Evolutionary conservation across 2,329 filamentous ascomycete species (phyloP).

Genomic region (Scytalidium sp.): DNA sequence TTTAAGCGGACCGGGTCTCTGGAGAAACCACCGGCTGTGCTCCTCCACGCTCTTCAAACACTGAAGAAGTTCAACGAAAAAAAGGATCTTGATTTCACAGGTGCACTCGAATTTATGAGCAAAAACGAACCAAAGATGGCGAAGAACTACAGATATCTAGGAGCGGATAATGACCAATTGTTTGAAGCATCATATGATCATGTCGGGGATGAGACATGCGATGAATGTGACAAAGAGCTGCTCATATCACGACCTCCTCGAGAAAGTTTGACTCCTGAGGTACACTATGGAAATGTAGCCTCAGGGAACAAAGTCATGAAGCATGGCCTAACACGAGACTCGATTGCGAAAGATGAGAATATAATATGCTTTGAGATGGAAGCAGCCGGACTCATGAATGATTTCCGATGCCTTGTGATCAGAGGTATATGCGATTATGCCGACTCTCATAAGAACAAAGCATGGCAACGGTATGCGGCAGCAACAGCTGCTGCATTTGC

Average conservation of each 20-base stretch:
- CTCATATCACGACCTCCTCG: background rate
- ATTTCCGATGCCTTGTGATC: slow-evolving; percentile 25
- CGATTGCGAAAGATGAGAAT: slow-evolving; percentile 19
- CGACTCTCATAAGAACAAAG: slow-evolving; percentile 13
- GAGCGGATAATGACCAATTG: slow-evolving; percentile 7
- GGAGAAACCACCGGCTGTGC: slow-evolving; percentile 8
- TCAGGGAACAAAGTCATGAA: slow-evolving; percentile 10
- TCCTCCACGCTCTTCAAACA: slow-evolving; percentile 6
- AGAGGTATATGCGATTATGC: slow-evolving; percentile 31
- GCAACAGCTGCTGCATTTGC: slow-evolving; percentile 4
- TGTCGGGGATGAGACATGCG: background rate
- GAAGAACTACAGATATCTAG: slow-evolving; percentile 7
- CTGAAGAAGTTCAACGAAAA: slow-evolving; percentile 5
- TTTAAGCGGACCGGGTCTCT: slow-evolving; percentile 6
- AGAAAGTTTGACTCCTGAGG: background rate
- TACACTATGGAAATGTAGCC: slow-evolving; percentile 11
- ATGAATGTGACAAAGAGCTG: slow-evolving; percentile 3
- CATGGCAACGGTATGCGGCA: slow-evolving; percentile 3
- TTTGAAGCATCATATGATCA: slow-evolving; percentile 8
- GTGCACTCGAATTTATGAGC: slow-evolving; percentile 3
- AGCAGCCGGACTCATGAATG: slow-evolving; percentile 28
- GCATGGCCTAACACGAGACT: slow-evolving; percentile 4
- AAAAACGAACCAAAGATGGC: slow-evolving; percentile 7
- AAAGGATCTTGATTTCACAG: slow-evolving; percentile 4
- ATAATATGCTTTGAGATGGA: slow-evolving; percentile 32